Evolutionary conservation across 345 rosid species (phyloP).

Genomic region (Eucalyptus cloeziana): DNA sequence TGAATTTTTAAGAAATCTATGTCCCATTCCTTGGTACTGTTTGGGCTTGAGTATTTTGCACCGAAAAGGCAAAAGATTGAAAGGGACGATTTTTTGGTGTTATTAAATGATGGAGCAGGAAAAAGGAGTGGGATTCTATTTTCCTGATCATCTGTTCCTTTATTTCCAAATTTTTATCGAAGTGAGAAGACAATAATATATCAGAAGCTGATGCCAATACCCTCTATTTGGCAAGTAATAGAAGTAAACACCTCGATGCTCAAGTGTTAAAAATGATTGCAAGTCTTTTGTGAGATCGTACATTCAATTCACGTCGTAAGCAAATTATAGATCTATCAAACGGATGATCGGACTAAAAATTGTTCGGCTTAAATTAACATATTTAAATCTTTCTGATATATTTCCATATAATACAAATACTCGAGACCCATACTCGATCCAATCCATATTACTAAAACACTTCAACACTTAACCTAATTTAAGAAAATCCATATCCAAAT

Average conservation of each 20-base stretch:
- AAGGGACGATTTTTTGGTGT: neutral
- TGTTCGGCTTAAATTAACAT: too few relatives aligned
- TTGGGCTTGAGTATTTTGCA: neutral
- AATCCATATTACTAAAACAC: too few relatives aligned
- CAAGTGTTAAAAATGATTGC: neutral
- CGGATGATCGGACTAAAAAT: accelerated
- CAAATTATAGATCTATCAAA: too few relatives aligned
- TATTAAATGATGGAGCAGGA: neutral
- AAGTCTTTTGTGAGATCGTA: neutral
- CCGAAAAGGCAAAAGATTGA: neutral
- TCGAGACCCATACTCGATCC: too few relatives aligned
- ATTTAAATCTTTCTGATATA: too few relatives aligned
- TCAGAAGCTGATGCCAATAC: neutral
- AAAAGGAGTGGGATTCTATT: neutral
- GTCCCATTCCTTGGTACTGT: neutral
- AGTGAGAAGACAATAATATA: neutral
- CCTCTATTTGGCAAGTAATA: neutral
- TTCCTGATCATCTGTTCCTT: neutral
- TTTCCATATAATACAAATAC: too few relatives aligned
- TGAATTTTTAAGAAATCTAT: neutral
- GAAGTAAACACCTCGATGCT: neutral
- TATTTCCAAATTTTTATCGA: neutral
- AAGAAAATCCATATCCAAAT: too few relatives aligned
- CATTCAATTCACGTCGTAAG: accelerated
- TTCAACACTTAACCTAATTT: too few relatives aligned